These are phyloP conservation scores for Volvariella surrecta DNA, from an alignment of 1,284 basidiomycete genomes.

Conservation along the genomic window DNA sequence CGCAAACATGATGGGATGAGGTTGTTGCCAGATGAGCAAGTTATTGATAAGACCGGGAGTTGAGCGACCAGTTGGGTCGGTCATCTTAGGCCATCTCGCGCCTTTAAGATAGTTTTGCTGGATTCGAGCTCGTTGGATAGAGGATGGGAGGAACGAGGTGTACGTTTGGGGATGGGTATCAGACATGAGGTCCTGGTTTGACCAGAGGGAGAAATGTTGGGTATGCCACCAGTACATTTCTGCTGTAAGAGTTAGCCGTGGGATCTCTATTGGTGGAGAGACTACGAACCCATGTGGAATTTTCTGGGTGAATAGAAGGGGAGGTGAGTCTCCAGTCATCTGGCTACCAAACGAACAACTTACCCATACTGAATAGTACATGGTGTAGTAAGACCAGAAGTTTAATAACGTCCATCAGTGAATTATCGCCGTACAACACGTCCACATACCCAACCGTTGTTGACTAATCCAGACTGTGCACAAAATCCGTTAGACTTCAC, in stretches of 20 bases:
- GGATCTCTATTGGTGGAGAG: not conserved
- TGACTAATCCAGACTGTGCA: slow-evolving; percentile 44
- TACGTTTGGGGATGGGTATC: slow-evolving; percentile 39
- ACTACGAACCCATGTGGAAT: slow-evolving; percentile 38
- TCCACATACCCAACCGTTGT: slow-evolving; percentile 47
- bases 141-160: slow-evolving; percentile 35
- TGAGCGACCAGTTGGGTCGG: slow-evolving; percentile 48
- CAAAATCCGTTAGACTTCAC: slow-evolving; percentile 2
- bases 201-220: slow-evolving; percentile 54
- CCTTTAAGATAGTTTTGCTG: slow-evolving; percentile 42
- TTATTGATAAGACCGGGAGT: slow-evolving; percentile 56
- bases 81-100: slow-evolving; percentile 59
- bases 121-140: slow-evolving; percentile 35
- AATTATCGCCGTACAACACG: not conserved
- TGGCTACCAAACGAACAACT: slow-evolving; percentile 5
- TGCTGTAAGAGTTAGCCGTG: slow-evolving; percentile 5
- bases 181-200: slow-evolving; percentile 48
- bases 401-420: too few relatives aligned
- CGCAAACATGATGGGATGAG: slow-evolving; percentile 50
- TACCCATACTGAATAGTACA: slow-evolving; percentile 27
- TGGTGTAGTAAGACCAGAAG: too few relatives aligned
- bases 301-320: slow-evolving; percentile 21
- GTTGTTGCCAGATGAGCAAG: slow-evolving; percentile 54
- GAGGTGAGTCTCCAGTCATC: too few relatives aligned
- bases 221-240: slow-evolving; percentile 58